Evolutionary conservation across 176 grass and related monocot genomes (phyloP), one percentile per base, ranked within the genome.

Genomic region (Hyparrhenia diplandra): DNA sequence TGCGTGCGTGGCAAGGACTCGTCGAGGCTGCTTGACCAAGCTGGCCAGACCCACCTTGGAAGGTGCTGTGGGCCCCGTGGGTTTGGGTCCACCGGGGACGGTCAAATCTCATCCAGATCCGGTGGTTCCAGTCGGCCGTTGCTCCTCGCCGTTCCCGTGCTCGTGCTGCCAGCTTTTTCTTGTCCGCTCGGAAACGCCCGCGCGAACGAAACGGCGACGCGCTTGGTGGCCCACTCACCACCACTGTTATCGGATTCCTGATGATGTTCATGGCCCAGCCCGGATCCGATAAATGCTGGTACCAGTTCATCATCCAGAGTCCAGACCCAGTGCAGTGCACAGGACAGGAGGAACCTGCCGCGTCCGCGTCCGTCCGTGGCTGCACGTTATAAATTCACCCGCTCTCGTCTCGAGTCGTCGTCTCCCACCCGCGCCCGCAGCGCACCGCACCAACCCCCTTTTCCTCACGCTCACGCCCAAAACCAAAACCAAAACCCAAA

Each of bases 301-400:
- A n/a, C n/a, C n/a, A n/a, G n/a, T n/a, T n/a, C n/a, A n/a, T n/a
- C n/a, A n/a, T n/a, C n/a, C n/a, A n/a, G n/a, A 32, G 14, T 20
- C 49, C 18, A 2, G 49, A 32, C 4, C 4, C 0, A 3, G 3
- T 5, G 13, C 47, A 20, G 47, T 17, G 45, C 45, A 52, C n/a
- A n/a, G n/a, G n/a, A n/a, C n/a, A n/a, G n/a, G n/a, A 76, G 34
- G 80, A 83, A 78, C 66, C 86, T 73, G 74, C 86, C 61, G 67
- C 34, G 67, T 10, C 54, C 55, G 13, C 71, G 73, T 14, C 39
- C 61, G 77, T 14, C 62, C 42, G 54, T 35, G 66, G 13, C 39
- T 28, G 45, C 58, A 17, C 80, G 46, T 58, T 88, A 88, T 88
- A 83, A 79, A 83, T 59, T 14, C 55, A 78, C 74, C 55, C 66